Evolutionary conservation across 306 rosid species (phyloP).

Genomic region (Fragaria vesca): DNA sequence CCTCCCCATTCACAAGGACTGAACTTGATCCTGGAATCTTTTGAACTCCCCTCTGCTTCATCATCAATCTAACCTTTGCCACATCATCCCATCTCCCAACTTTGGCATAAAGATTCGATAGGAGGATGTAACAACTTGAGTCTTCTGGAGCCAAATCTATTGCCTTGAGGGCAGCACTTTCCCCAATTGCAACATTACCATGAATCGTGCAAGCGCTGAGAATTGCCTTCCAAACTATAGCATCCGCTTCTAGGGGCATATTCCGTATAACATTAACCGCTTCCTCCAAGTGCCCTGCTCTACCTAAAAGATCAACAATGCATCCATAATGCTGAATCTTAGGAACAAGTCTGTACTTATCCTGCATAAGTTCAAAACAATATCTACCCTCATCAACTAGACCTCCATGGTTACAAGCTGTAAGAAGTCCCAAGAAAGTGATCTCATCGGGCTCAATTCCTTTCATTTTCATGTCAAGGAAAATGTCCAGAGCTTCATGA

Average conservation of each 20-base stretch:
- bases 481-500: conserved; percentile 39
- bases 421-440: conserved; percentile 48
- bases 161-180: conserved; percentile 38
- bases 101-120: conserved; percentile 46
- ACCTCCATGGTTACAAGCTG: conserved; percentile 63
- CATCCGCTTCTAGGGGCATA: conserved; percentile 51
- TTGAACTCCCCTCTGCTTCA: conserved; percentile 41
- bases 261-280: conserved; percentile 32
- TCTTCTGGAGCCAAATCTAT: conserved; percentile 48
- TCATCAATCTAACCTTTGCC: conserved; percentile 35
- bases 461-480: conserved; percentile 39
- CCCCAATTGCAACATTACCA: conserved; percentile 29
- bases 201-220: conserved; percentile 47
- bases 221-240: conserved; percentile 53
- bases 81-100: conserved; percentile 52
- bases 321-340: conserved; percentile 52
- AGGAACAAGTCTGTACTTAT: conserved; percentile 45
- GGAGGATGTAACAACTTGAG: conserved; percentile 55
- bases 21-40: conserved; percentile 56
- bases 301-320: conserved; percentile 44
- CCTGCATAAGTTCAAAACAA: conserved; percentile 52
- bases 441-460: conserved; percentile 43
- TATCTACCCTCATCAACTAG: conserved; percentile 40
- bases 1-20: conserved; percentile 39
- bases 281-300: conserved; percentile 44